phyloP scores from a whole-genome alignment of 2,329 filamentous ascomycete genomes.

The Cercospora janseana region DNA sequence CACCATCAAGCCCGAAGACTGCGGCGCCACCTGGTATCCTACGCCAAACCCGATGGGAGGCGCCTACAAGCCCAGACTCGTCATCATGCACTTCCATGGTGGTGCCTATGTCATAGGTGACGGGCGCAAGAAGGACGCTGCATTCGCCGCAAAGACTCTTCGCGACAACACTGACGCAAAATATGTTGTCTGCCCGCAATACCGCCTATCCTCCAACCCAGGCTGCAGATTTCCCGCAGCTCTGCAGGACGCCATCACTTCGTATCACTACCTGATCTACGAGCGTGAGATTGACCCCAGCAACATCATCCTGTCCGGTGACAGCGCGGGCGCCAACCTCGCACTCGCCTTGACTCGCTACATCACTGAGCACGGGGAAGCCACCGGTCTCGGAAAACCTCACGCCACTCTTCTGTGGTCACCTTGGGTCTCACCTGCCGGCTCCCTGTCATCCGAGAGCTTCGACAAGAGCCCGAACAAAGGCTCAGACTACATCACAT shows the following conservation, averaged over 20 bases:
- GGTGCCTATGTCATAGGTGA: slow-evolving; percentile 50
- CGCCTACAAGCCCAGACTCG: slow-evolving; percentile 26
- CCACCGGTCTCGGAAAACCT: slow-evolving; percentile 39
- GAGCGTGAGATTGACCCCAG: slow-evolving; percentile 41
- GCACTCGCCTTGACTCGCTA: slow-evolving; percentile 49
- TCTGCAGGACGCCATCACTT: slow-evolving; percentile 50
- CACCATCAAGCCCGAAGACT: slow-evolving; percentile 39
- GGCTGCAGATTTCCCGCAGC: slow-evolving; percentile 52
- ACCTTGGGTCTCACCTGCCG: slow-evolving; percentile 44
- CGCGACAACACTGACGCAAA: slow-evolving; percentile 38
- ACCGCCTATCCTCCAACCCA: slow-evolving; percentile 48
- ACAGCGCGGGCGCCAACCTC: slow-evolving; percentile 52
- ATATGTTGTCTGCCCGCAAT: slow-evolving; percentile 48
- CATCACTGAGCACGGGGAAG: slow-evolving; percentile 42
- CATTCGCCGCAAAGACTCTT: slow-evolving; percentile 38
- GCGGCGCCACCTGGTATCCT: slow-evolving; percentile 48
- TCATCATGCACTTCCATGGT: slow-evolving; percentile 52
- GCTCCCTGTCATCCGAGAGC: slow-evolving; percentile 29
- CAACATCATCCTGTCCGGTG: slow-evolving; percentile 49
- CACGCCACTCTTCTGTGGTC: slow-evolving; percentile 45
- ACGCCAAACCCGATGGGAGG: slow-evolving; percentile 18
- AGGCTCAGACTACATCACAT: slow-evolving; percentile 45
- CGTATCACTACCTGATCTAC: slow-evolving; percentile 49
- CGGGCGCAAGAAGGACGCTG: slow-evolving; percentile 40
- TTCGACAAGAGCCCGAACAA: slow-evolving; percentile 38